These are phyloP conservation scores for Mucor circinelloides DNA, from an alignment of 371 early-diverging fungal species.

Conservation along the genomic window DNA sequence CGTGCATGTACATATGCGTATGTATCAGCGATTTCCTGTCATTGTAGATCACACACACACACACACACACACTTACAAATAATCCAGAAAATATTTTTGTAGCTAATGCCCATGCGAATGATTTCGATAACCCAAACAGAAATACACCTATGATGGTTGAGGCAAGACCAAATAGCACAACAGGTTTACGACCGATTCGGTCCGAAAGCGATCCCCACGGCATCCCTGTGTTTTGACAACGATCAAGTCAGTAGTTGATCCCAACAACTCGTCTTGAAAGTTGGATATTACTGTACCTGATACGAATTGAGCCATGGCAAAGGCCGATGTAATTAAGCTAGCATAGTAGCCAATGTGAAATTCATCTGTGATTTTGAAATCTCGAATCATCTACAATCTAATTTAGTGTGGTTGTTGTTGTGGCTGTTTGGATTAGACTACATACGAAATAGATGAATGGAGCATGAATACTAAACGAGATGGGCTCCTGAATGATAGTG, in stretches of 20 bases:
- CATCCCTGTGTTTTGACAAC: constrained; percentile 26
- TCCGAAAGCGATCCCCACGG: constrained; percentile 71
- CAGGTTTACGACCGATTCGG: constrained; percentile 70
- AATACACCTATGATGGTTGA: constrained; percentile 69
- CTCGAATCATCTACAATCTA: constrained; percentile 55
- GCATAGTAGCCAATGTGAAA: constrained; percentile 66
- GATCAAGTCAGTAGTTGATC: not conserved
- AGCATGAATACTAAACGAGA: constrained; percentile 59
- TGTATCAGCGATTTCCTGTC: not conserved
- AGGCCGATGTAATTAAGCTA: constrained; percentile 62
- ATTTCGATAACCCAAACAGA: constrained; percentile 76
- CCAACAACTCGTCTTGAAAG: not conserved
- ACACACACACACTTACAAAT: constrained; percentile 40
- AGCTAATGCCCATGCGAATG: constrained; percentile 67
- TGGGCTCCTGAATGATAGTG: constrained; percentile 53
- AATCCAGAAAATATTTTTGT: constrained; percentile 72
- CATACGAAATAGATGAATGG: constrained; percentile 55
- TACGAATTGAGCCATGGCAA: constrained; percentile 64
- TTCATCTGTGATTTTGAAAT: constrained; percentile 59
- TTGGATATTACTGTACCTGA: constrained; percentile 36
- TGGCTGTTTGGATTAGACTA: constrained; percentile 10
- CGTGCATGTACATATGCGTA: not conserved
- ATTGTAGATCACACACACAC: not conserved
- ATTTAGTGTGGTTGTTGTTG: constrained; percentile 10
- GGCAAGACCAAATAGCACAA: constrained; percentile 77